A percentile compares a stretch with the other conserved stretches of the same genome.
Evolutionary conservation across 1,139 yeast species (phyloP).

Genomic region (Debaryomyces psychrophilus): DNA sequence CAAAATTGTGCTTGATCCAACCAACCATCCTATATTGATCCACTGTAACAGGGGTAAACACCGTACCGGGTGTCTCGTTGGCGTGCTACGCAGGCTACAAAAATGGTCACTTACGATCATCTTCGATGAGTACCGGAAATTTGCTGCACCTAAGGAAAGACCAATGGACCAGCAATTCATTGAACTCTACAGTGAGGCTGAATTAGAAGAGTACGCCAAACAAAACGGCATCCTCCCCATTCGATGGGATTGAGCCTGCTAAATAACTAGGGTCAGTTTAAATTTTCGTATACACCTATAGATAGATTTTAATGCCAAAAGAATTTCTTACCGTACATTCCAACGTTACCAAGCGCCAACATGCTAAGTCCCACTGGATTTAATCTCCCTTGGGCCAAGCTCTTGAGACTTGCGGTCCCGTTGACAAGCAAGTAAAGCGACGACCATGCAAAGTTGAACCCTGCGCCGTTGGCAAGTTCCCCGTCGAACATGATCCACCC

Average conservation of each 20-base stretch:
- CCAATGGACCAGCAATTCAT: conserved; percentile 95
- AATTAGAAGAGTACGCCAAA: conserved; percentile 56
- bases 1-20: conserved; percentile 78
- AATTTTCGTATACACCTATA: conserved; percentile 3
- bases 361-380: conserved; percentile 65
- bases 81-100: conserved; percentile 84
- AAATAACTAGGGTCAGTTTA: neutral
- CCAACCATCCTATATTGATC: conserved; percentile 84
- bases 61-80: conserved; percentile 93
- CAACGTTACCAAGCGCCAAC: conserved; percentile 64
- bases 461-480: conserved; percentile 82
- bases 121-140: conserved; percentile 90
- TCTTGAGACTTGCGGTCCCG: conserved; percentile 60
- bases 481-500: conserved; percentile 82
- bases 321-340: conserved; percentile 70
- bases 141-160: conserved; percentile 93
- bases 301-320: conserved; percentile 40
- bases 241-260: conserved; percentile 51
- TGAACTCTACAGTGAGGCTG: conserved; percentile 76
- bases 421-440: conserved; percentile 74
- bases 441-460: conserved; percentile 89
- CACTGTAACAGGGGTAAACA: conserved; percentile 98
- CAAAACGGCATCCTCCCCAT: conserved; percentile 65
- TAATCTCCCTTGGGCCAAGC: conserved; percentile 40
- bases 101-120: conserved; percentile 93